Conservation (phyloP, 1,139 yeast genomes). For the Ogataea hybrid region DNA sequence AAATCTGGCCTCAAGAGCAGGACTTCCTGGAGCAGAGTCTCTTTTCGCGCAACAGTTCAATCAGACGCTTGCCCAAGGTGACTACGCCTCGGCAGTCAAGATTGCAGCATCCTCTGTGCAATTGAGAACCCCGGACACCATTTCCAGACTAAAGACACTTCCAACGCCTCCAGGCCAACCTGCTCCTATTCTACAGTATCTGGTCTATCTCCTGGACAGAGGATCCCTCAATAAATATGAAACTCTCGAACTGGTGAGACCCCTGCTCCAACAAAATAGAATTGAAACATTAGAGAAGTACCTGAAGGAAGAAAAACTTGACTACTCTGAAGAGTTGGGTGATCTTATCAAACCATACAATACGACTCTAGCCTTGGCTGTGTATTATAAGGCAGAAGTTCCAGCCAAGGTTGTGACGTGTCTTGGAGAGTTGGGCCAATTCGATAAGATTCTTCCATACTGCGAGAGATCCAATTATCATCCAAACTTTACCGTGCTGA, state of each 20-base stretch:
- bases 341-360: slow-evolving; percentile 92
- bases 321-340: slow-evolving; percentile 94
- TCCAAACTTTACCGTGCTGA: slow-evolving; percentile 87
- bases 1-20: slow-evolving; percentile 90
- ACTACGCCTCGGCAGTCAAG: slow-evolving; percentile 90
- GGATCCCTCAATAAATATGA: slow-evolving; percentile 93
- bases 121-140: slow-evolving; percentile 92
- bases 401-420: slow-evolving; percentile 91
- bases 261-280: slow-evolving; percentile 94
- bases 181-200: slow-evolving; percentile 91
- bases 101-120: slow-evolving; percentile 96
- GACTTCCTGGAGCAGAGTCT: slow-evolving; percentile 95
- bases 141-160: slow-evolving; percentile 84
- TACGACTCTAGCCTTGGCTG: slow-evolving; percentile 82
- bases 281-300: slow-evolving; percentile 93
- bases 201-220: slow-evolving; percentile 87
- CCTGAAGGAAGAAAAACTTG: slow-evolving; percentile 92
- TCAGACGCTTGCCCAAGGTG: slow-evolving; percentile 77
- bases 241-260: slow-evolving; percentile 92
- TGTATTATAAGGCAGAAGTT: slow-evolving; percentile 80
- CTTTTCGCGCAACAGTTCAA: slow-evolving; percentile 91
- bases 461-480: slow-evolving; percentile 85
- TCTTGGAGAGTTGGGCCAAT: slow-evolving; percentile 94
- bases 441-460: slow-evolving; percentile 92
- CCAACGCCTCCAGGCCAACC: slow-evolving; percentile 97